A percentile compares a stretch with the other conserved stretches of the same genome.
Evolutionary conservation across 2,329 filamentous ascomycete species (phyloP).

Genomic region (Furcasterigmium furcatum): DNA sequence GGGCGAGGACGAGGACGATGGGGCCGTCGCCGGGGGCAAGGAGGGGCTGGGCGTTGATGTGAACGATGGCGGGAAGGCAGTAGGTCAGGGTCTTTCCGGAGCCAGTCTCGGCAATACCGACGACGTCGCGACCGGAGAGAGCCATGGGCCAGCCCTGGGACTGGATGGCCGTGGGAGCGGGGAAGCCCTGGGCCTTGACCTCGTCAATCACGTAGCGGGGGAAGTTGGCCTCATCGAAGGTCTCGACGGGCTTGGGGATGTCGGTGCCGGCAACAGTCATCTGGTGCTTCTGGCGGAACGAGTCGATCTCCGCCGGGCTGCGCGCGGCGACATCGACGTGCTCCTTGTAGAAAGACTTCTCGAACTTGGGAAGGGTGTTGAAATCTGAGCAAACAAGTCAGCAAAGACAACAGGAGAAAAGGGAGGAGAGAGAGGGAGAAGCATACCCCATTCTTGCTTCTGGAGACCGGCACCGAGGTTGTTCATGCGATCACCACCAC

Average conservation of each 20-base stretch:
- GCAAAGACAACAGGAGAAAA: conserved; percentile 21
- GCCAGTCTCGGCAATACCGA: conserved; percentile 98
- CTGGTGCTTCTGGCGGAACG: conserved; percentile 80
- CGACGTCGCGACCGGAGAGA: conserved; percentile 93
- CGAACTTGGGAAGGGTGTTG: conserved; percentile 83
- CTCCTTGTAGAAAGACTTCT: conserved; percentile 99
- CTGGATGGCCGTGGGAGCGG: conserved; percentile 91
- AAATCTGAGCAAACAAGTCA: conserved; percentile 56
- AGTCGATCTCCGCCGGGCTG: conserved; percentile 75
- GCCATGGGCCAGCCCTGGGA: conserved; percentile 99
- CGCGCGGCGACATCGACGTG: conserved; percentile 74
- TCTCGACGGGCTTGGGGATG: conserved; percentile 91
- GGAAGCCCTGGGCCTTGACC: conserved; percentile 97
- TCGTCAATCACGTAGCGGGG: conserved; percentile 96
- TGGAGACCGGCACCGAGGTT: conserved; percentile 85
- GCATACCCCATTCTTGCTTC: conserved; percentile 84
- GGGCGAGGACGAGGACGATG: conserved; percentile 92
- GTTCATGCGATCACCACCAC: conserved; percentile 90
- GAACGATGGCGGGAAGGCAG: conserved; percentile 95
- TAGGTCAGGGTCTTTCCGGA: conserved; percentile 99
- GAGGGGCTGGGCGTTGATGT: conserved; percentile 98
- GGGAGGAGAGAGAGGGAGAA: conserved; percentile 6
- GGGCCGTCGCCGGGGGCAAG: conserved; percentile 93
- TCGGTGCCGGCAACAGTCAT: conserved; percentile 79
- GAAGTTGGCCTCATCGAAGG: conserved; percentile 96